Conservation (phyloP, 2,329 filamentous ascomycete species). For the Sclerotinia subarctica region DNA sequence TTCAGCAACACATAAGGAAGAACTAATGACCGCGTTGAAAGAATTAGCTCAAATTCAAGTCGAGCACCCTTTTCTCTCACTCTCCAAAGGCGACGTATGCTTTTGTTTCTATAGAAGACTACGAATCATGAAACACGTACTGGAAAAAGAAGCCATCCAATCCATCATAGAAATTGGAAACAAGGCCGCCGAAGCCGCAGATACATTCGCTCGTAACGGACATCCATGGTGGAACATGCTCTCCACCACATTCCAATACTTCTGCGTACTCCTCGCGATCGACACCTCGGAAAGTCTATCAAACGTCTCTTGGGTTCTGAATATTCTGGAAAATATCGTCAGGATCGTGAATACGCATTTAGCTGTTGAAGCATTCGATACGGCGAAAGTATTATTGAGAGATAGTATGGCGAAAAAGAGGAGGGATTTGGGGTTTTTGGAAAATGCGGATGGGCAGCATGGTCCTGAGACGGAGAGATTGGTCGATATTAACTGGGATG, state of each 20-base stretch:
- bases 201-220: constrained; percentile 21
- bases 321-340: constrained; percentile 26
- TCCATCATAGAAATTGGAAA: constrained; percentile 11
- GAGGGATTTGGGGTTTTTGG: constrained; percentile 25
- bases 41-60: constrained; percentile 19
- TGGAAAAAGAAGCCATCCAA: constrained; percentile 12
- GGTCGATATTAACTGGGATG: constrained; percentile 30
- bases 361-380: constrained; percentile 29
- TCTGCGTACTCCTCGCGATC: constrained; percentile 30
- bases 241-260: constrained; percentile 27
- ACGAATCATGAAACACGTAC: constrained; percentile 14
- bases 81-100: constrained; percentile 28
- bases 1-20: background rate
- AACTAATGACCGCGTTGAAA: background rate
- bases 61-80: constrained; percentile 15
- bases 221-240: constrained; percentile 33
- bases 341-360: constrained; percentile 25
- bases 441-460: constrained; percentile 18
- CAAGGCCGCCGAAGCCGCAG: constrained; percentile 25
- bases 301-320: constrained; percentile 26
- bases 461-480: constrained; percentile 14
- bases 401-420: constrained; percentile 26
- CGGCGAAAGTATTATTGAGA: constrained; percentile 29
- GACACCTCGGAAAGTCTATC: constrained; percentile 27
- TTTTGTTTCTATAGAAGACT: constrained; percentile 31